Percentiles rank a stretch among this genome's conserved stretches.
These are phyloP conservation scores for Paramecium bursaria DNA, from an alignment of 73 alveolate genomes.

Conservation along the genomic window DNA sequence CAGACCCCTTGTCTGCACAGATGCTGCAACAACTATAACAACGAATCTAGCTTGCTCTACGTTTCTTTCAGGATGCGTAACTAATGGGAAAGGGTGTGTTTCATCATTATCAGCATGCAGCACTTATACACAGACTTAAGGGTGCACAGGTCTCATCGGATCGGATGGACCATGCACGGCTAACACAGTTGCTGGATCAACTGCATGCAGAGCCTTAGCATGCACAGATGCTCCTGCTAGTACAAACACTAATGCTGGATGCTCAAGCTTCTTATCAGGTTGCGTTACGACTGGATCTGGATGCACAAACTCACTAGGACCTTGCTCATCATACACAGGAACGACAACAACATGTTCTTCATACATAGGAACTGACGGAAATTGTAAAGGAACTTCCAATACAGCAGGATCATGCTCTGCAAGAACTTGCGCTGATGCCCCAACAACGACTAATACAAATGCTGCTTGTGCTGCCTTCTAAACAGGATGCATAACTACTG, in stretches of 20 bases:
- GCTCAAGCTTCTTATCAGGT: slow-evolving; percentile 8
- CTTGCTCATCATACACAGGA: slow-evolving; percentile 17
- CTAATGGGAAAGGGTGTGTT: slow-evolving; percentile 36
- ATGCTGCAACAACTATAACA: slow-evolving; percentile 5
- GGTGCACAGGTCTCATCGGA: neutral
- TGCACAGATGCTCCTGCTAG: slow-evolving; percentile 40
- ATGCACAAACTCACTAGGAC: neutral
- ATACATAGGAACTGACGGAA: slow-evolving; percentile 25
- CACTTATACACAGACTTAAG: slow-evolving; percentile 2
- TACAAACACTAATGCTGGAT: slow-evolving; percentile 25
- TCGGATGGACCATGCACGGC: slow-evolving; percentile 34
- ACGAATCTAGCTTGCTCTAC: slow-evolving; percentile 25
- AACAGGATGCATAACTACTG: slow-evolving; percentile 39
- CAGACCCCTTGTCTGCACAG: neutral
- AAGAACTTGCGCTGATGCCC: neutral
- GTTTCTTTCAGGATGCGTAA: slow-evolving; percentile 27
- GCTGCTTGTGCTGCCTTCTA: slow-evolving; percentile 10
- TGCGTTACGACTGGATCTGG: neutral
- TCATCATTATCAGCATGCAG: slow-evolving; percentile 3
- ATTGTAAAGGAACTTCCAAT: slow-evolving; percentile 4
- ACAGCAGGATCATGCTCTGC: neutral
- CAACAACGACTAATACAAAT: neutral
- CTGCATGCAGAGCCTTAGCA: neutral
- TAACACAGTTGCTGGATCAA: slow-evolving; percentile 7
- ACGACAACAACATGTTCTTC: slow-evolving; percentile 5